Conservation (phyloP, 208 protist genomes). For the Phytomonas serpens region DNA sequence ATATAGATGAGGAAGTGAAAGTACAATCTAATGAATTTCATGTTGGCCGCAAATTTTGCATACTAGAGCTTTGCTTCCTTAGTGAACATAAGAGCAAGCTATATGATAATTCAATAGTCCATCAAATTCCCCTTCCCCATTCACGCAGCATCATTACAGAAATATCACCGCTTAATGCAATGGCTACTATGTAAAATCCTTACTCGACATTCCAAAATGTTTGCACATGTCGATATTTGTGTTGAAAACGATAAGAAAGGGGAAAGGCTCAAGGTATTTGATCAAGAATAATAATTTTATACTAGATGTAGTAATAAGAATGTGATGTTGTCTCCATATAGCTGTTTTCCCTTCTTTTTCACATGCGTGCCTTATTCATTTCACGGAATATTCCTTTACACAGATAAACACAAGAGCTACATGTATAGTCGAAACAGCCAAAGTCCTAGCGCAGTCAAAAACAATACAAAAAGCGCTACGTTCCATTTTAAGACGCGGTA, state of each 20-base stretch:
- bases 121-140: not conserved
- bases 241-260: slow-evolving; percentile 12
- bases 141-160: not conserved
- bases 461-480: slow-evolving; percentile 3
- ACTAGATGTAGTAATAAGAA: not conserved
- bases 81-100: not conserved
- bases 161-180: not conserved
- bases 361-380: not conserved
- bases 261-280: not conserved
- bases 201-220: not conserved
- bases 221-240: not conserved
- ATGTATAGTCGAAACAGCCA: slow-evolving; percentile 1
- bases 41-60: not conserved
- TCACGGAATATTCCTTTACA: not conserved
- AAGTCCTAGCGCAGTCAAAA: slow-evolving; percentile 4
- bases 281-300: not conserved
- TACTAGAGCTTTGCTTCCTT: not conserved
- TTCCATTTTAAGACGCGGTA: not conserved
- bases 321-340: not conserved
- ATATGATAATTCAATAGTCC: not conserved
- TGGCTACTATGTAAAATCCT: not conserved
- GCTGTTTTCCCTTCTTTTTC: not conserved
- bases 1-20: not conserved
- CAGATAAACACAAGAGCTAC: not conserved
- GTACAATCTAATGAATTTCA: not conserved